Evolutionary conservation across 495 filamentous ascomycete species (phyloP).

Genomic region (Amorphotheca resinae): DNA sequence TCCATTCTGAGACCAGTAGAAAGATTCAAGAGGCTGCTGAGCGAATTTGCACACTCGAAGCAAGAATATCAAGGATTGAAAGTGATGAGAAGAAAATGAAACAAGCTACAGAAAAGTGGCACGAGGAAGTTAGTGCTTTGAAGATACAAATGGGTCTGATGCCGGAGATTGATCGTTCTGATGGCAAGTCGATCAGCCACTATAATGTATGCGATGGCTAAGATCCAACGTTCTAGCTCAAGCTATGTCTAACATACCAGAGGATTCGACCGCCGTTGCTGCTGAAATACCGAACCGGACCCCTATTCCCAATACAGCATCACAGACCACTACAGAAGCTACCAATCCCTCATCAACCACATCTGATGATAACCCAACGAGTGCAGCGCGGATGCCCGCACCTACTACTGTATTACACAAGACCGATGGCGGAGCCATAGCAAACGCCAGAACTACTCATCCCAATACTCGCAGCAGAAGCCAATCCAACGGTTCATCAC

Average conservation of each 20-base stretch:
- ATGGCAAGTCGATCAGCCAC: slow-evolving; percentile 3
- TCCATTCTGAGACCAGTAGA: not conserved
- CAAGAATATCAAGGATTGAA: slow-evolving; percentile 1
- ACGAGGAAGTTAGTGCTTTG: slow-evolving; percentile 1
- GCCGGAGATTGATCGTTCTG: not conserved
- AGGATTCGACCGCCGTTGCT: too few relatives aligned
- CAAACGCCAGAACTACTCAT: not conserved
- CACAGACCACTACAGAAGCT: too few relatives aligned
- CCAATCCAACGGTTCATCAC: not conserved
- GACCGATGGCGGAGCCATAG: not conserved
- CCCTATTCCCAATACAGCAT: too few relatives aligned
- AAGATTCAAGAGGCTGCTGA: slow-evolving; percentile 3
- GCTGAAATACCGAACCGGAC: too few relatives aligned
- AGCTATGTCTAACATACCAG: too few relatives aligned
- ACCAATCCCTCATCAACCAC: too few relatives aligned
- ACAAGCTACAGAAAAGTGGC: not conserved
- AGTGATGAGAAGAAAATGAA: not conserved
- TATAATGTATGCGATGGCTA: too few relatives aligned
- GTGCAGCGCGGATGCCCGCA: too few relatives aligned
- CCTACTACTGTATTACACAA: not conserved
- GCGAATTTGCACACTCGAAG: slow-evolving; percentile 2
- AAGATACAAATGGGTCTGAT: slow-evolving; percentile 1
- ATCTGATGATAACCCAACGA: too few relatives aligned
- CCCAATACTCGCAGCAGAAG: slow-evolving; percentile 1
- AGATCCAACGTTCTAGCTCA: too few relatives aligned